Base-by-base conservation (phyloP, 129 eudicot species). In the Flaveria sonorensis region DNA sequence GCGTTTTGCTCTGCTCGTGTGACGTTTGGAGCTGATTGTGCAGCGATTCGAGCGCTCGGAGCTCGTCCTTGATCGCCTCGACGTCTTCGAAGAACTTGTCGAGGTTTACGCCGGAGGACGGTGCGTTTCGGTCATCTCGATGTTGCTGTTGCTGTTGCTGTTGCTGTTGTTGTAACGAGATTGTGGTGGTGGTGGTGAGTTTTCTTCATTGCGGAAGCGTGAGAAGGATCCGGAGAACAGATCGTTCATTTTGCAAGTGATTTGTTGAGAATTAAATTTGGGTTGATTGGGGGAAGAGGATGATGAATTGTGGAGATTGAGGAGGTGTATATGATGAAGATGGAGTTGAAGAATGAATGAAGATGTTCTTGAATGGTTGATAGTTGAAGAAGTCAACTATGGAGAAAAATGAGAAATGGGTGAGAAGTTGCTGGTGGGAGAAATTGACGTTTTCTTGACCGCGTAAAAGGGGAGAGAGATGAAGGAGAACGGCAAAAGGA, bases 51-150 rank as follows among this genome's bases (percentile, higher is more conserved):
- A 92, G 87, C 16, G 84, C 89, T 46, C 74, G 70, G 26, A 92
- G 86, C 40, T 88, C 92, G 26, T 83, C 92, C 60, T 90, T 92
- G 28, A 92, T 81, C 2, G 89, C 76, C 13, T 92, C 98, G 0
- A 88, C 98, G 45, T 90, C 98, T 40, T 86, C 84, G 73, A 90
- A 92, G 77, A 92, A 92, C 32, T 85, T 82, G 63, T 90, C 96
- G 63, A 90, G 94, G 74, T 92, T 88, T 0, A 77, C 90, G 7
- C 81, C 81, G 9, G 72, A 59, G 10, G 80, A 69, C 50, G 74
- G 72, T 15, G 80, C 0, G 53, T 52, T 66, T n/a, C 65, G 0
- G 87, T 62, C 92, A 85, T 82, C 71, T 89, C 90, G 26, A 88
- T 63, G 78, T 53, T 72, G 72, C 80, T 81, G 16, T 53, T 72